Base-by-base conservation (phyloP, 768 basidiomycete genomes). In the Russula griseocarnosa region DNA sequence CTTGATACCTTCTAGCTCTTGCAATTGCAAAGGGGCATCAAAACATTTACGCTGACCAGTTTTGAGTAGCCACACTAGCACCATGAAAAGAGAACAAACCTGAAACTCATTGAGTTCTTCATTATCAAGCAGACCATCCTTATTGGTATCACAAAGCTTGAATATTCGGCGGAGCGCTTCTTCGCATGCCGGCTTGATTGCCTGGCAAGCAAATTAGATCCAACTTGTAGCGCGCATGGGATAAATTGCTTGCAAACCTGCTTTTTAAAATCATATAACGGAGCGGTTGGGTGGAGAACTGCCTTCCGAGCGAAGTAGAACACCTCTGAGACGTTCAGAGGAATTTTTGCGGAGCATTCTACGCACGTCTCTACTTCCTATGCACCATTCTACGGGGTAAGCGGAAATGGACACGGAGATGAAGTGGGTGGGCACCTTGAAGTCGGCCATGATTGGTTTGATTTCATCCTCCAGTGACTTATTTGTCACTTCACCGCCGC, bases 221-320 rank as follows among this genome's bases (percentile, higher is more conserved):
- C 3, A n/a, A 24, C 22, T 56, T 7, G 16, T 32, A 53, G 11
- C 1, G 30, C 11, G 22, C 22, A 57, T 16, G 30, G 18, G 14
- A 42, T 66, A 44, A 49, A 56, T 34, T 1, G 3, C 66, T 61
- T n/a, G 73, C 90, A 63, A 71, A 92, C 92, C 76, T 98, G 95
- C 70, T 98, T 93, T 72, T 94, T 79, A 1, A 94, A 96, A 73
- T 99, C 96, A 73, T 98, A 99, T 22, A 99, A 78, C 7, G 96
- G 96, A 7, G 96, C 96, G 1, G 94, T 96, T 2, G 96, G 96
- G 72, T 99, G 94, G 13, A 98, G 78, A 36, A 99, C 96, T 14
- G 96, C 96, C 73, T 97, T 98, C 75, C 97, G 95, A 1, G 96
- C 96, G 74, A 98, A 98, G 75, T 96, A 98, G 78, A 98, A 94